phyloP scores from a whole-genome alignment of 805 yeast species.

The Metschnikowia vanudenii region DNA sequence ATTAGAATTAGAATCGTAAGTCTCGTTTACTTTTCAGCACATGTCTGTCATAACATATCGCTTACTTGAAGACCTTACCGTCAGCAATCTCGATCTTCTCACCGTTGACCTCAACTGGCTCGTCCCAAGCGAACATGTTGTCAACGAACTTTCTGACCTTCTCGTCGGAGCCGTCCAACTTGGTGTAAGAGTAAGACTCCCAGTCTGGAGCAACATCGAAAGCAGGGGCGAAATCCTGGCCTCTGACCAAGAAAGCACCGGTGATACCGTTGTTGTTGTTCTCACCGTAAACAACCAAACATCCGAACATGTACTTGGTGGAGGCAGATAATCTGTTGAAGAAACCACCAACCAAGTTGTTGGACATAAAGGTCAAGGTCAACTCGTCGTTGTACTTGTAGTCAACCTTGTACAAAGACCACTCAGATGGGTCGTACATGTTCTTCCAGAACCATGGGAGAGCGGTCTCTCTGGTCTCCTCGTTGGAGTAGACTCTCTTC shows the following conservation, averaged over 20 bases:
- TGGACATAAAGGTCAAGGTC: constrained; percentile 96
- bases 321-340: constrained; percentile 92
- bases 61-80: constrained; percentile 95
- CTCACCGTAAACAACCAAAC: constrained; percentile 94
- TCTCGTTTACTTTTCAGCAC: constrained; percentile 1
- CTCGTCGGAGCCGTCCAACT: constrained; percentile 75
- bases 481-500: constrained; percentile 96
- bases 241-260: constrained; percentile 94
- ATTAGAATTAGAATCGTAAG: constrained; percentile 1
- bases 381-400: constrained; percentile 98
- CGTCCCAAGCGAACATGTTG: constrained; percentile 98
- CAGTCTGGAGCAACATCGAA: constrained; percentile 99
- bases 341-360: constrained; percentile 97
- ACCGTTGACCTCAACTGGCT: constrained; percentile 81
- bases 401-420: constrained; percentile 92
- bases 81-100: constrained; percentile 85
- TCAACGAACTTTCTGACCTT: constrained; percentile 78
- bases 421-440: constrained; percentile 86
- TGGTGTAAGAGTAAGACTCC: constrained; percentile 86
- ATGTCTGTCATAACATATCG: background rate
- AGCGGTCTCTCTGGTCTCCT: constrained; percentile 91
- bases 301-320: constrained; percentile 91
- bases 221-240: constrained; percentile 87
- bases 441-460: constrained; percentile 97
- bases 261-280: constrained; percentile 97